Base-by-base conservation (phyloP, 164 flowering plant species). In the Stephania japonica region DNA sequence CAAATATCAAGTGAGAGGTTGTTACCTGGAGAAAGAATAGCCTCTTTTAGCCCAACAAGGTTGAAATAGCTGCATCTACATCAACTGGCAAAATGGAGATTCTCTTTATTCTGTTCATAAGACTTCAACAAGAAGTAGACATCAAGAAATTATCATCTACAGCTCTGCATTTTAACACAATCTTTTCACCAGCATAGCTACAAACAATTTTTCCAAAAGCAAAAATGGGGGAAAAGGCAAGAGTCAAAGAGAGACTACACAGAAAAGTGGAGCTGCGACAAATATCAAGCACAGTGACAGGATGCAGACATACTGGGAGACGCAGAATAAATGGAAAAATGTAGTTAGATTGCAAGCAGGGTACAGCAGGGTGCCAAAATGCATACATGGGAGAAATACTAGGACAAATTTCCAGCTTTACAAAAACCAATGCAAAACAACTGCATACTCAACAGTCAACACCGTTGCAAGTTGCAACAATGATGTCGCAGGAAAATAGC, bases 391-490 rank as follows among this genome's bases (percentile, higher is more conserved):
- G 49, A 47, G 49, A 65, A 19, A 2, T n/a, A 53, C 42, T 25
- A 8, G 53, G 38, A 42, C 50, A 67, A 49, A 9, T 12, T 44
- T 73, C 53, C 70, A 77, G 62, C 14, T 56, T 18, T 61, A 26
- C n/a, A 42, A 21, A 72, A 67, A 42, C 56, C 43, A 69, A 70
- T 49, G 64, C 23, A 43, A 65, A 42, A 44, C 68, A 23, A n/a
- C 2, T 73, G 21, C 62, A 72, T 47, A 56, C 21, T 56, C 62
- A 56, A 56, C 62, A 71, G 27, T 53, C 3, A 42, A 62, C 62
- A 49, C 44, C 49, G 26, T 14, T 7, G 56, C 50, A 74, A 67
- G 21, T 14, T 14, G 56, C 50, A 74, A 67, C 73, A 26, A 27
- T 25, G 32, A 68, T 38, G 23, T 41, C 41, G 42, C 50, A 42